Conservation (phyloP, 2,329 filamentous ascomycete species). For the Ophiostoma triangulosporum region DNA sequence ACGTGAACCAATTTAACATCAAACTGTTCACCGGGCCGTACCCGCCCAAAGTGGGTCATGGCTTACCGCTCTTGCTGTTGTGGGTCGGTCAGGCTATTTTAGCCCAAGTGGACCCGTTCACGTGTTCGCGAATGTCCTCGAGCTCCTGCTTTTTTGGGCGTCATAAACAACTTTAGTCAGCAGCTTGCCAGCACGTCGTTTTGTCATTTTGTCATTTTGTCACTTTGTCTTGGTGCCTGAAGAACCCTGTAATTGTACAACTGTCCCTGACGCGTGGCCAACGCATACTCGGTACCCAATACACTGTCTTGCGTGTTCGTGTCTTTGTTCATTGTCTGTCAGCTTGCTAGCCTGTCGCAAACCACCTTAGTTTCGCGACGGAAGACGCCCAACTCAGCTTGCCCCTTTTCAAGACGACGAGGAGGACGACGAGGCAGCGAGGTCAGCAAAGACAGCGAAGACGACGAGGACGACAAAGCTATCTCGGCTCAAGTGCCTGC, state of each 20-base stretch:
- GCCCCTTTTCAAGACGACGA: background rate
- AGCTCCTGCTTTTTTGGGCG: background rate
- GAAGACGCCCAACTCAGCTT: background rate
- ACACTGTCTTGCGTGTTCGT: background rate
- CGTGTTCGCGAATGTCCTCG: no score
- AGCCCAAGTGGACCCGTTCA: no score
- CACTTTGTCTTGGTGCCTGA: no score
- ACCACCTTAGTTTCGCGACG: background rate
- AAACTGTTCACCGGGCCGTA: no score
- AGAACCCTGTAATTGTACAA: no score
- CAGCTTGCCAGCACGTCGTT: background rate
- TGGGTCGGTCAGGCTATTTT: no score
- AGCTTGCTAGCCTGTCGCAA: background rate
- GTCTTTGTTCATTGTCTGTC: background rate
- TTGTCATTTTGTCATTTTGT: background rate
- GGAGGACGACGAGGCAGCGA: background rate
- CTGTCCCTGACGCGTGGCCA: no score
- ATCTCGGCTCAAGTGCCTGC: background rate
- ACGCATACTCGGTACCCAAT: background rate
- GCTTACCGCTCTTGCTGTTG: no score
- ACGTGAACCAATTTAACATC: no score
- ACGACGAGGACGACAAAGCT: background rate
- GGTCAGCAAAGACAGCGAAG: background rate
- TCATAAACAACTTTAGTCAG: background rate
- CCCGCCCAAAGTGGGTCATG: no score